Evolutionary conservation across 176 grass and related monocot species (phyloP).

Genomic region (Zea mays): DNA sequence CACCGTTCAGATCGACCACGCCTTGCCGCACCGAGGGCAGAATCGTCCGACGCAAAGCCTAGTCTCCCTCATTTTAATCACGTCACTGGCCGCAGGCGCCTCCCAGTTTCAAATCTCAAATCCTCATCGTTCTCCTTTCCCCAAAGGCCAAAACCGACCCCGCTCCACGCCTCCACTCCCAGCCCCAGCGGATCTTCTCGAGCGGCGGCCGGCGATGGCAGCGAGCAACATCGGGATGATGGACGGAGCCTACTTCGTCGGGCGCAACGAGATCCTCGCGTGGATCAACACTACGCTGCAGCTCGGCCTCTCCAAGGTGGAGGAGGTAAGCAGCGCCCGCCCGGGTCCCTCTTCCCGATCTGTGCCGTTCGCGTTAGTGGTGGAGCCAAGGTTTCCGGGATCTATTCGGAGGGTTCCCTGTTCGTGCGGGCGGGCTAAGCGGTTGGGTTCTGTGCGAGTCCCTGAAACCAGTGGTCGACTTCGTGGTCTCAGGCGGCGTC

Average conservation of each 20-base stretch:
- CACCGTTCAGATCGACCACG: slow-evolving; percentile 14
- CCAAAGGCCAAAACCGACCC: not conserved
- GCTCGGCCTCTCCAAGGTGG: slow-evolving; percentile 89
- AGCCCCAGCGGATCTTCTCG: not conserved
- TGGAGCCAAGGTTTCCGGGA: not conserved
- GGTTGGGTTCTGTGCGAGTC: not conserved
- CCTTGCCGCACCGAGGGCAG: slow-evolving; percentile 4
- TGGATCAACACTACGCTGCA: slow-evolving; percentile 98
- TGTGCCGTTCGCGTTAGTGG: not conserved
- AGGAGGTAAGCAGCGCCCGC: slow-evolving; percentile 56
- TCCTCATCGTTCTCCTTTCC: not conserved
- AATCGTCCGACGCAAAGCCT: slow-evolving; percentile 10
- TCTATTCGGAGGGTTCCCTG: too few species aligned
- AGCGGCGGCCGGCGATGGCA: slow-evolving; percentile 53
- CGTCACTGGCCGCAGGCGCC: not conserved
- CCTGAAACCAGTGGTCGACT: not conserved
- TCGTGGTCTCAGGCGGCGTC: slow-evolving; percentile 59
- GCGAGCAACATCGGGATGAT: slow-evolving; percentile 89
- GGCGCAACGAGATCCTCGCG: slow-evolving; percentile 87
- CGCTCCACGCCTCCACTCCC: not conserved
- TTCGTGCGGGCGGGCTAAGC: not conserved
- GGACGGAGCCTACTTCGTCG: slow-evolving; percentile 97
- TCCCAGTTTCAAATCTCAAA: slow-evolving; percentile 43
- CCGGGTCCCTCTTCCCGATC: not conserved
- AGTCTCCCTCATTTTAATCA: slow-evolving; percentile 26